A percentile compares a stretch with the other conserved stretches of the same genome.
phyloP scores from a whole-genome alignment of 352 stramenopile species.

The Globisporangium sylvaticum region DNA sequence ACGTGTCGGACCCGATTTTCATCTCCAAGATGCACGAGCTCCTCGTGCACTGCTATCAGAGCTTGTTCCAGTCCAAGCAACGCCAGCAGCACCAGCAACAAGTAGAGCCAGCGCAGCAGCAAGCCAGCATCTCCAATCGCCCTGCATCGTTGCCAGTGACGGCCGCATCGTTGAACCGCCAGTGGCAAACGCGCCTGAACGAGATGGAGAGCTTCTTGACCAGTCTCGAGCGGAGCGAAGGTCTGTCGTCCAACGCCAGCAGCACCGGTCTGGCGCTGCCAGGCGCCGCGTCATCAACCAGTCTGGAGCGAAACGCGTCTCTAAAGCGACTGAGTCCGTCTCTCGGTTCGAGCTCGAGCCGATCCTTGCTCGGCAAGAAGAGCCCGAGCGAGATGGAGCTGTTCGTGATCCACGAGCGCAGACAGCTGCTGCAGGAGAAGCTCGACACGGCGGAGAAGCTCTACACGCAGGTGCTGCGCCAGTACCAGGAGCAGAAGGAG shows the following conservation, averaged over 20 bases:
- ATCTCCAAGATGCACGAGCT: conserved; percentile 45
- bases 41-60: conserved; percentile 59
- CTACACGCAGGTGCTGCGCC: conserved; percentile 64
- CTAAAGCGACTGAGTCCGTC: background rate
- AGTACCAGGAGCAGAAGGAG: conserved; percentile 61
- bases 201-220: conserved; percentile 59
- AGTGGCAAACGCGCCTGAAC: conserved; percentile 40
- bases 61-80: conserved; percentile 32
- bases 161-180: background rate
- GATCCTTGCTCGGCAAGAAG: conserved; percentile 25
- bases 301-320: conserved; percentile 4
- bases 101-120: background rate
- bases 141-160: background rate
- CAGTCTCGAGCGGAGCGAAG: conserved; percentile 14
- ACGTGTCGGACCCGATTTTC: conserved; percentile 52
- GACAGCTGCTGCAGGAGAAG: conserved; percentile 50
- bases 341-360: conserved; percentile 17
- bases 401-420: conserved; percentile 33
- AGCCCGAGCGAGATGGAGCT: conserved; percentile 22
- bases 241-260: background rate
- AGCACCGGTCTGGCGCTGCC: background rate
- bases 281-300: background rate
- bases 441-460: conserved; percentile 69
- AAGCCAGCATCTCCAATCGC: background rate
- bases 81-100: conserved; percentile 6